Percentiles rank a stretch among this genome's conserved stretches.
Conservation (phyloP, 1,139 yeast genomes). For the Meyerozyma guilliermondii region DNA sequence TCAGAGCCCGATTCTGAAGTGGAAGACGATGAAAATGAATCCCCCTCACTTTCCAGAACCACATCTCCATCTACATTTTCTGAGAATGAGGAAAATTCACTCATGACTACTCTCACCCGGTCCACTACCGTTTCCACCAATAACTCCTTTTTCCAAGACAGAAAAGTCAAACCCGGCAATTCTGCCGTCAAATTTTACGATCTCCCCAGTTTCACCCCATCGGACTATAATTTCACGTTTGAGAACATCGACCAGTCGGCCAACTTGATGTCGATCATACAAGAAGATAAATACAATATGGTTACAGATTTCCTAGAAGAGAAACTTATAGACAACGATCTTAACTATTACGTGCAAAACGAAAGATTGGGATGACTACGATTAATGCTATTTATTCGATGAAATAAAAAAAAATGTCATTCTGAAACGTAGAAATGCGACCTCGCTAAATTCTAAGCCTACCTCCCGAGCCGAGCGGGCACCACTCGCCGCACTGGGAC, state of each 20-base stretch:
- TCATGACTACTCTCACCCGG: slow-evolving; percentile 39
- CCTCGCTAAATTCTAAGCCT: too few species aligned
- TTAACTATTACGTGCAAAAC: slow-evolving; percentile 24
- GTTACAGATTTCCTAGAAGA: slow-evolving; percentile 40
- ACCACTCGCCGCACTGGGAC: background rate
- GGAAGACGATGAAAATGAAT: slow-evolving; percentile 24
- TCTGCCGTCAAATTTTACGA: slow-evolving; percentile 19
- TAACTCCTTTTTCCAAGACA: slow-evolving; percentile 11
- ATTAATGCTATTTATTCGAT: background rate
- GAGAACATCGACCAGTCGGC: slow-evolving; percentile 13
- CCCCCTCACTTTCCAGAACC: slow-evolving; percentile 34
- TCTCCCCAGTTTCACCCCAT: slow-evolving; percentile 21
- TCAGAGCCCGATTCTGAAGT: slow-evolving; percentile 22
- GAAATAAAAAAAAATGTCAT: background rate
- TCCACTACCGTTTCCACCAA: slow-evolving; percentile 40
- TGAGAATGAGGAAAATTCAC: slow-evolving; percentile 27
- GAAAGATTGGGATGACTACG: background rate
- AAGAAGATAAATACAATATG: slow-evolving; percentile 38
- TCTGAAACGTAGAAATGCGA: background rate
- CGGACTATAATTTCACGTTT: slow-evolving; percentile 15
- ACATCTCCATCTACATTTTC: slow-evolving; percentile 30
- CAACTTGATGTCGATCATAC: slow-evolving; percentile 18
- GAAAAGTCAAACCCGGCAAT: slow-evolving; percentile 2
- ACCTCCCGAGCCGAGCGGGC: background rate
- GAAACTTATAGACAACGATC: slow-evolving; percentile 32